Evolutionary conservation across 352 stramenopile genomes (phyloP).

Genomic region (Pythium phragmiticola): DNA sequence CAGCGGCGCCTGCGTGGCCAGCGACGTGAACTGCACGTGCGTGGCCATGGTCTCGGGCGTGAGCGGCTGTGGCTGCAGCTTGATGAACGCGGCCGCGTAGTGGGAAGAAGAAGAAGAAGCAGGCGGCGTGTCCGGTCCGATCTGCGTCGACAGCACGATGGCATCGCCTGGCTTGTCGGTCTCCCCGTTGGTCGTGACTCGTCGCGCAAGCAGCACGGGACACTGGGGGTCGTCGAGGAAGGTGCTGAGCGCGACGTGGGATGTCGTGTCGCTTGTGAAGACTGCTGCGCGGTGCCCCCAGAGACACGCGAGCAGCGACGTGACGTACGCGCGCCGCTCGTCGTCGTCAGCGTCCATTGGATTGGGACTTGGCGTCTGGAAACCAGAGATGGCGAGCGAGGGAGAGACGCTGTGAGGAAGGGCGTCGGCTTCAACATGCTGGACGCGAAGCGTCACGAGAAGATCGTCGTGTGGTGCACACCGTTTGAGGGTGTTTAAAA

Average conservation of each 20-base stretch:
- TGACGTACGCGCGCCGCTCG: constrained; percentile 57
- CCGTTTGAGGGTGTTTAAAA: neutral
- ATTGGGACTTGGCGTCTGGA: neutral
- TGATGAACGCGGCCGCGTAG: constrained; percentile 62
- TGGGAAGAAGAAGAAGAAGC: constrained; percentile 7
- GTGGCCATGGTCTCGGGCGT: constrained; percentile 69
- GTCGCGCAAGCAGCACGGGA: constrained; percentile 52
- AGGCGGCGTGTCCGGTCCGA: constrained; percentile 21
- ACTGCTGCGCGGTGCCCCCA: constrained; percentile 50
- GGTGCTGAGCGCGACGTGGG: constrained; percentile 45
- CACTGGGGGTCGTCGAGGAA: constrained; percentile 80
- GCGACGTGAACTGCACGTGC: constrained; percentile 69
- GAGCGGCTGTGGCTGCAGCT: constrained; percentile 45
- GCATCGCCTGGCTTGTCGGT: constrained; percentile 9
- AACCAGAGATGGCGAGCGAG: neutral
- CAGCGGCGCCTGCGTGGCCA: constrained; percentile 60
- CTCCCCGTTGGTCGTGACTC: constrained; percentile 20
- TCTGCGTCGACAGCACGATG: constrained; percentile 36
- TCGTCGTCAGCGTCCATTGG: constrained; percentile 35
- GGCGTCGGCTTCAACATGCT: constrained; percentile 5
- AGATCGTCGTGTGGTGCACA: constrained; percentile 13
- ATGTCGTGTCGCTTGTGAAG: constrained; percentile 32
- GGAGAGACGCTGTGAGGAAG: neutral
- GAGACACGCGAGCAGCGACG: constrained; percentile 56
- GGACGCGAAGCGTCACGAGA: constrained; percentile 13